phyloP scores from a whole-genome alignment of 441 rosid genomes.

The Pelargonium hybrid region DNA sequence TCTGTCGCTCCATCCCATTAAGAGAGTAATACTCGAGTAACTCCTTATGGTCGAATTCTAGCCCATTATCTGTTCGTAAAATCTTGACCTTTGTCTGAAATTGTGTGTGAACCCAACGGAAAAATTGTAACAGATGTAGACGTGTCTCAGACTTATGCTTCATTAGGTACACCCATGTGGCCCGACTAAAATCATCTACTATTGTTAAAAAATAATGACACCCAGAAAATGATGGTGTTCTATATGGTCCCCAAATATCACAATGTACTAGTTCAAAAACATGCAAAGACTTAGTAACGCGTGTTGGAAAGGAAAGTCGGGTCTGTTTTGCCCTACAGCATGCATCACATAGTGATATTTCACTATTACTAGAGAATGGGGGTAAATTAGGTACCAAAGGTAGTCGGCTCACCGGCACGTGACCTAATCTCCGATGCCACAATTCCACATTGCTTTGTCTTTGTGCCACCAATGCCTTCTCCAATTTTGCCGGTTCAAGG shows the following conservation, averaged over 20 bases:
- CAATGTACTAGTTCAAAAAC: not conserved
- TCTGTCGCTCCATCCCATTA: not conserved
- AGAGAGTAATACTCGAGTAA: not conserved
- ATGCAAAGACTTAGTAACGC: not conserved
- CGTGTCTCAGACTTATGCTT: not conserved
- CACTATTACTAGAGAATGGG: not conserved
- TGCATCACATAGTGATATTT: not conserved
- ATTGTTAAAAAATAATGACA: slow-evolving; percentile 3
- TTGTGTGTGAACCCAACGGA: not conserved
- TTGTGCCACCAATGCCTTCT: not conserved
- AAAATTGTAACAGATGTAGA: not conserved
- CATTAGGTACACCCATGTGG: not conserved
- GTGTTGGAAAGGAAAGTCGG: not conserved
- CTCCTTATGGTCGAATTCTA: not conserved
- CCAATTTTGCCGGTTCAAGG: not conserved
- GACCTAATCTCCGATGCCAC: not conserved
- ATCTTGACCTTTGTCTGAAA: not conserved
- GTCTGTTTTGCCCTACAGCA: not conserved
- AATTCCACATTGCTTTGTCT: not conserved
- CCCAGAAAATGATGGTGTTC: not conserved
- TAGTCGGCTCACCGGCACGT: not conserved
- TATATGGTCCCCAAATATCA: slow-evolving; percentile 6
- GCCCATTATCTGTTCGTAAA: not conserved
- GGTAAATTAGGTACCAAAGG: not conserved
- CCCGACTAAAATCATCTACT: slow-evolving; percentile 1